Base-by-base conservation (phyloP, 805 yeast species). In the Alloascoidea africana region DNA sequence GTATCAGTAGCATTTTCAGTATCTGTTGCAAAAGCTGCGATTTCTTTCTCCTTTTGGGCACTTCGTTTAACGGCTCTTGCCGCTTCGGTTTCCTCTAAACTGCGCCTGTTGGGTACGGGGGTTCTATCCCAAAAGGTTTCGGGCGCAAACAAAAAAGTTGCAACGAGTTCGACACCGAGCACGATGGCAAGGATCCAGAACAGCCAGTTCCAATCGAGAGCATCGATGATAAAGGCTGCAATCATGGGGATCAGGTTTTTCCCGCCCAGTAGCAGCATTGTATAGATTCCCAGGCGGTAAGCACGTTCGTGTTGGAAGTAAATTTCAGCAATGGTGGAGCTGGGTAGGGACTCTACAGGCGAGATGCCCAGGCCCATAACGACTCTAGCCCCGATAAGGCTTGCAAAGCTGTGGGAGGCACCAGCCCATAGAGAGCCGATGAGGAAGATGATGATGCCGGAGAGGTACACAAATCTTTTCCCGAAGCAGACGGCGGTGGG, bases 71-170 rank as follows among this genome's bases (percentile, higher is more conserved):
- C 66, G 27, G 51, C 56, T 42, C 60, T 54, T 1, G 76, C 78
- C 15, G 57, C 57, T 35, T 56, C 56, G 2, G 74, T 59, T 50
- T 73, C 80, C 38, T 55, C 52, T 15, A 54, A 45, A 3, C 73
- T 66, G 42, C 70, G 54, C 44, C 68, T 65, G 14, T 68, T 69
- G 2, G 66, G 67, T 1, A 60, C 57, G 3, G 77, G 76, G 1
- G 68, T 50, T 40, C 81, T 58, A 41, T 67, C 71, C 76, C 76
- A 73, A 53, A 69, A 73, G 1, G 81, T 74, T 40, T 74, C 81
- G 2, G 80, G 81, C 15, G 71, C 78, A 48, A 72, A 73, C 8
- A 73, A 47, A 39, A 62, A 65, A 11, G 70, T 65, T 18, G 64
- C 51, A 2, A 64, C 45, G 19, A 70, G 55, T 44, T 61, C 58